Base-by-base conservation (phyloP, 495 filamentous ascomycete genomes). In the Daldinia decipiens region DNA sequence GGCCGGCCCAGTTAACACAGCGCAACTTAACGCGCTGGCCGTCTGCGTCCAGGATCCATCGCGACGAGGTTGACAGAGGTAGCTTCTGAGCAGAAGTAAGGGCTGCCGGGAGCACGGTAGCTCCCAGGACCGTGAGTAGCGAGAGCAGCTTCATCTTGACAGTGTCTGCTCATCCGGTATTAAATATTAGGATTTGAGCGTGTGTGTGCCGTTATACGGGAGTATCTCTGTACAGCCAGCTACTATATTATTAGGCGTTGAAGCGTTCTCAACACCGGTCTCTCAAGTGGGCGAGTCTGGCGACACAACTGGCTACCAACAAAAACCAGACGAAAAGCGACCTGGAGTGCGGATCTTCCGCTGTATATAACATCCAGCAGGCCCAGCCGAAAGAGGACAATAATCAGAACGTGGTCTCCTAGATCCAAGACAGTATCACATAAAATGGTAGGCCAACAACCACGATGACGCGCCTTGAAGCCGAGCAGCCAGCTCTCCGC, bases 1-100 rank as follows among this genome's bases (percentile, higher is more conserved):
- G 82, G n/a, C 81, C 84, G 4, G 82, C 79, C 82, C 82, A 83
- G 80, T 86, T 86, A 39, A 83, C 72, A 73, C 84, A 86, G 31
- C 83, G 82, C 39, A 85, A 70, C 74, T 86, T 86, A 59, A 85
- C 76, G 53, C 84, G 82, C 52, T 78, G 64, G 62, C 75, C 75
- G 70, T 78, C 76, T 31, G 80, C 70, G 73, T 85, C 82, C 34
- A 85, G 72, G 66, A 86, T 86, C 82, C 82, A 86, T 38, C 84
- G 79, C 54, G 76, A 78, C 19, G 83, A 82, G 17, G 83, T 78
- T 55, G 65, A 72, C 19, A 85, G 78, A 17, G 84, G 84, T 1
- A 82, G 76, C 36, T 78, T 75, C 53, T 31, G 71, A 26, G 29
- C 47, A 55, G 65, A 67, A 9, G 67, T 55, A 50, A 68, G 39